Conservation (phyloP, 768 basidiomycete genomes). For the Flagelloscypha sp. region DNA sequence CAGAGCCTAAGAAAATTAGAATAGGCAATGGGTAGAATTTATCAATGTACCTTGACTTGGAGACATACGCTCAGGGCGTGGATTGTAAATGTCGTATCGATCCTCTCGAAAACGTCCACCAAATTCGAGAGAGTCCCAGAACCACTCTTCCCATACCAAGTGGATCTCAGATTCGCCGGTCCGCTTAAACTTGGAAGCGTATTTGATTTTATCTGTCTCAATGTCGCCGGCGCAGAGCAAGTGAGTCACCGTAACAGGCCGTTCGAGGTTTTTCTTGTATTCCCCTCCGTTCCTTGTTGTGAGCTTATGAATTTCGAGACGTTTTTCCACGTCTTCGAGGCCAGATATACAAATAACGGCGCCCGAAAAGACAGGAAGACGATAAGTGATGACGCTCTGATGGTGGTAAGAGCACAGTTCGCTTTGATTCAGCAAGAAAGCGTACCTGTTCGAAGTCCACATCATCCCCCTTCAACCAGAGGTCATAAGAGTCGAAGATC, state of each 20-base stretch:
- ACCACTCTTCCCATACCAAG: conserved; percentile 94
- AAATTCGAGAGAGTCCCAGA: conserved; percentile 84
- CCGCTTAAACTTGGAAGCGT: conserved; percentile 66
- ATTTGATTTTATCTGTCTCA: conserved; percentile 68
- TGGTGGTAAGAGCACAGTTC: not conserved
- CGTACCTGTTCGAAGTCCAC: conserved; percentile 58
- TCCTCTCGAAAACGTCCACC: conserved; percentile 47
- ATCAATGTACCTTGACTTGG: too few relatives aligned
- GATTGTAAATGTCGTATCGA: conserved; percentile 48
- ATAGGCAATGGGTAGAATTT: too few relatives aligned
- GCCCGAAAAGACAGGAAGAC: conserved; percentile 65
- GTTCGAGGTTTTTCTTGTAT: conserved; percentile 69
- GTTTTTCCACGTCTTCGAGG: conserved; percentile 50
- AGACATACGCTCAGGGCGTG: conserved; percentile 51
- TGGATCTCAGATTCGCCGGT: conserved; percentile 65
- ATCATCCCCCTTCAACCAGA: conserved; percentile 78
- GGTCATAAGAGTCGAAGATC: conserved; percentile 61
- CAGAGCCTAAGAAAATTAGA: too few relatives aligned
- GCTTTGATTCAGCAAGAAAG: conserved; percentile 1
- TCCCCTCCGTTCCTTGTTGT: conserved; percentile 54
- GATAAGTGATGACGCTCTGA: conserved; percentile 52
- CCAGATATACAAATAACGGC: conserved; percentile 72
- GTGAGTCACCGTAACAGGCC: conserved; percentile 78
- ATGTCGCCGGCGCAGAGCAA: conserved; percentile 65
- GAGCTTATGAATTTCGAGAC: conserved; percentile 55